phyloP scores from a whole-genome alignment of 371 early-diverging fungal species.

The Nematocida sp. region DNA sequence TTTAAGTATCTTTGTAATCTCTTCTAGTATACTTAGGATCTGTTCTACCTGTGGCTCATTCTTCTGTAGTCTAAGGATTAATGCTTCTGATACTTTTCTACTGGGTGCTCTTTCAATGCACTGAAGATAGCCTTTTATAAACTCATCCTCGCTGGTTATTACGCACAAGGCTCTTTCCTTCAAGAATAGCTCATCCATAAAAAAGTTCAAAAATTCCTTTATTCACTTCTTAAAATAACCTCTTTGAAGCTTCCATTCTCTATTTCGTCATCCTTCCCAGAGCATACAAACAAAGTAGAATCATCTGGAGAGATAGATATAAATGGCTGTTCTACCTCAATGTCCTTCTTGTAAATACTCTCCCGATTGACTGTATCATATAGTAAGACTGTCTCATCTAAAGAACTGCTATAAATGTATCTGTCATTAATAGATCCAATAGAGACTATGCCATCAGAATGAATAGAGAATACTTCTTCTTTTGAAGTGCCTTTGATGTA shows the following conservation, averaged over 20 bases:
- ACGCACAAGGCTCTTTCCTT: slow-evolving; percentile 30
- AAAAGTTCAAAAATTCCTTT: slow-evolving; percentile 1
- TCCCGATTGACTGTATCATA: slow-evolving; percentile 20
- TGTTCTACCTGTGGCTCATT: slow-evolving; percentile 14
- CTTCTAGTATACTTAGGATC: background rate
- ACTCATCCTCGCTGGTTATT: background rate
- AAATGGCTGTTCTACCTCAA: background rate
- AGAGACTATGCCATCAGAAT: slow-evolving; percentile 10
- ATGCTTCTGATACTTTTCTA: slow-evolving; percentile 1
- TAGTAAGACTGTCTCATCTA: slow-evolving; percentile 25
- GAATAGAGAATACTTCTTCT: background rate
- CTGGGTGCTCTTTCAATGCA: slow-evolving; percentile 7
- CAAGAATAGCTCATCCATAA: slow-evolving; percentile 43
- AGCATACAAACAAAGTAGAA: background rate
- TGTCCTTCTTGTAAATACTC: slow-evolving; percentile 3
- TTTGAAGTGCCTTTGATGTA: background rate
- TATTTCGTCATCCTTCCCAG: slow-evolving; percentile 29
- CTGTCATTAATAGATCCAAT: background rate
- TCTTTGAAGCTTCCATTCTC: slow-evolving; percentile 16
- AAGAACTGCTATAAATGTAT: slow-evolving; percentile 6
- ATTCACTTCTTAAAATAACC: slow-evolving; percentile 17
- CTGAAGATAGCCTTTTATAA: background rate
- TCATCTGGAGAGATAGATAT: slow-evolving; percentile 4
- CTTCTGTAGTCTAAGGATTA: slow-evolving; percentile 2
- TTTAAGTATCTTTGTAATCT: background rate